phyloP scores from a whole-genome alignment of 495 filamentous ascomycete genomes.

The Umbilicaria muhlenbergii region DNA sequence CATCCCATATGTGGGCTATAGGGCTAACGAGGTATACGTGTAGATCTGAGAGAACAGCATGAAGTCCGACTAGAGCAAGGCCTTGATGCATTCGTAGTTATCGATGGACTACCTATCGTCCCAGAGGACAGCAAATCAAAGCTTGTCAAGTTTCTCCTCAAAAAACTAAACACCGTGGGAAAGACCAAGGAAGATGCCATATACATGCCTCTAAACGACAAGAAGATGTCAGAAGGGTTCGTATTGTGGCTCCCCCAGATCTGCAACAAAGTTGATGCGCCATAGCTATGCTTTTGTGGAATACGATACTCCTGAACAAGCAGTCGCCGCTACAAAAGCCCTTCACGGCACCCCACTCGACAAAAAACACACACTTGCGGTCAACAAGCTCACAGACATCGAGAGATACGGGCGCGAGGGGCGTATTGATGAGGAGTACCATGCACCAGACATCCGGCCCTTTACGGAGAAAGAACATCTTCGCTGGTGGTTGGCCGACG shows the following conservation, averaged over 20 bases:
- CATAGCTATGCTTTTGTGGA: constrained; percentile 85
- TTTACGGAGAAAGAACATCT: constrained; percentile 91
- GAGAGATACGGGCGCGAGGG: constrained; percentile 92
- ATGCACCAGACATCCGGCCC: constrained; percentile 54
- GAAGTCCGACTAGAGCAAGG: constrained; percentile 93
- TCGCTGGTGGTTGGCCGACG: constrained; percentile 78
- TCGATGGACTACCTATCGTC: constrained; percentile 84
- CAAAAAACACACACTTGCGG: constrained; percentile 83
- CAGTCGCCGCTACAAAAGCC: constrained; percentile 68
- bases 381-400: constrained; percentile 97
- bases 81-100: constrained; percentile 84
- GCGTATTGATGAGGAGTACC: constrained; percentile 78
- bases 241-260: constrained; percentile 9
- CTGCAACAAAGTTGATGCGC: constrained; percentile 1
- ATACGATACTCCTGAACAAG: constrained; percentile 84
- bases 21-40: background rate
- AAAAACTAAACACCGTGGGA: constrained; percentile 75
- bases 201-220: constrained; percentile 80
- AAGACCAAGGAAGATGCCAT: constrained; percentile 72
- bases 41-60: constrained; percentile 79
- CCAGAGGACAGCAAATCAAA: constrained; percentile 71
- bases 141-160: constrained; percentile 83
- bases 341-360: constrained; percentile 75
- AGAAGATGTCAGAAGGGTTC: constrained; percentile 71
- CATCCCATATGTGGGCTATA: constrained; percentile 2